These are phyloP conservation scores for Leccinum sublutescens DNA, from an alignment of 768 basidiomycete species.

Conservation along the genomic window DNA sequence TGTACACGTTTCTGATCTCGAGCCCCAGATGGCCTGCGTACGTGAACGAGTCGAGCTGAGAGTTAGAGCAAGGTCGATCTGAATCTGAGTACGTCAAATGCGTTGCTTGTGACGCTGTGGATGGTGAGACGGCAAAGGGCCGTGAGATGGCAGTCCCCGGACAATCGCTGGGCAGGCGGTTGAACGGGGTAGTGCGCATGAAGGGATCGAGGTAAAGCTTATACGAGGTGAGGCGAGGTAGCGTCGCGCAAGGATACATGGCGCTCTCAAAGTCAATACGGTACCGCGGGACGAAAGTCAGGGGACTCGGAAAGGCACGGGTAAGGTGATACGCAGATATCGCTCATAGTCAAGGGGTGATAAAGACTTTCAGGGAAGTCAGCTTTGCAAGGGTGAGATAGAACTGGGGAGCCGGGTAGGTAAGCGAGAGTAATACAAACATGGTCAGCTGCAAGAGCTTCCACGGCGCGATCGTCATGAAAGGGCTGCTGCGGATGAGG, in stretches of 20 bases:
- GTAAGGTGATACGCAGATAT: neutral
- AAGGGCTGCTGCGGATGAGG: slow-evolving; percentile 19
- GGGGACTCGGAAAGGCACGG: neutral
- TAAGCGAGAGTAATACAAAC: slow-evolving; percentile 18
- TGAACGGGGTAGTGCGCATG: slow-evolving; percentile 31
- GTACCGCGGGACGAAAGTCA: slow-evolving; percentile 12
- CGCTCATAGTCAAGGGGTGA: slow-evolving; percentile 20
- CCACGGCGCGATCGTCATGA: slow-evolving; percentile 32
- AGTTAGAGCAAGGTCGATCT: slow-evolving; percentile 22
- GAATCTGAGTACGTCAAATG: slow-evolving; percentile 34
- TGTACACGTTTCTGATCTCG: slow-evolving; percentile 35
- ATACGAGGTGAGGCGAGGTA: slow-evolving; percentile 27
- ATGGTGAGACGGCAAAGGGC: slow-evolving; percentile 32
- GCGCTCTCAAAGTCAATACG: slow-evolving; percentile 34
- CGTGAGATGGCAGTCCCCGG: slow-evolving; percentile 30
- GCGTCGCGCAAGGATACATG: slow-evolving; percentile 31
- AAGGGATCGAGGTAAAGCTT: slow-evolving; percentile 34
- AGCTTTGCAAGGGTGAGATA: slow-evolving; percentile 31
- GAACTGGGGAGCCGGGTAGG: slow-evolving; percentile 17
- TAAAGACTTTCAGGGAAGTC: slow-evolving; percentile 31
- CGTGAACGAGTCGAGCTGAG: slow-evolving; percentile 35
- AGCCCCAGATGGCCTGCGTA: slow-evolving; percentile 37
- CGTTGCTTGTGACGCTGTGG: slow-evolving; percentile 33
- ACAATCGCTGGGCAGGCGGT: slow-evolving; percentile 23
- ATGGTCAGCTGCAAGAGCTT: slow-evolving; percentile 12